Evolutionary conservation across 2,329 filamentous ascomycete genomes (phyloP).

Genomic region (Colletotrichum magnum): DNA sequence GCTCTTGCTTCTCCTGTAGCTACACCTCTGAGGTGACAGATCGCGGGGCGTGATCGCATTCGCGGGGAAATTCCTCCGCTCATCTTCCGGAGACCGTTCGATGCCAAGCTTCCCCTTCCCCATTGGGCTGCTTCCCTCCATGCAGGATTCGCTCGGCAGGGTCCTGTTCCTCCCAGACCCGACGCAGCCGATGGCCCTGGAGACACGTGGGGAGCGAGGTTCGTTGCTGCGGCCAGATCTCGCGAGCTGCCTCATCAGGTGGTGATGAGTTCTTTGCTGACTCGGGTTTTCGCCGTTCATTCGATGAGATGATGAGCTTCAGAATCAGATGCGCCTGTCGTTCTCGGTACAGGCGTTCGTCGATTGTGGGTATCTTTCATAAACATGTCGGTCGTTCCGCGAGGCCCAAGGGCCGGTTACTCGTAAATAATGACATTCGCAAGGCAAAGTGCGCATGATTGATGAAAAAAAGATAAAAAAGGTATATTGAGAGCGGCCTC

Average conservation of each 20-base stretch:
- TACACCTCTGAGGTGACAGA: background rate
- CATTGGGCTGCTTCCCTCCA: background rate
- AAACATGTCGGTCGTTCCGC: constrained; percentile 12
- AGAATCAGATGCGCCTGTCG: background rate
- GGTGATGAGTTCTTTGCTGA: background rate
- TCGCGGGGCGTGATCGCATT: background rate
- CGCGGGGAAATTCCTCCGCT: constrained; percentile 1
- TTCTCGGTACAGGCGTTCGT: background rate
- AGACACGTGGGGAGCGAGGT: background rate
- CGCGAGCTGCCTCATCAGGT: background rate
- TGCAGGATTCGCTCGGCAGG: constrained; percentile 1
- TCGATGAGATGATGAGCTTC: no score
- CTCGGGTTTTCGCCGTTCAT: background rate
- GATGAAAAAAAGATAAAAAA: background rate
- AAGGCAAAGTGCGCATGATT: background rate
- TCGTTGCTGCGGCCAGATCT: background rate
- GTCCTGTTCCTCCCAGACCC: constrained; percentile 5
- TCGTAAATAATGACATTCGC: constrained; percentile 13
- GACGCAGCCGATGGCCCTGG: background rate
- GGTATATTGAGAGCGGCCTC: constrained; percentile 15
- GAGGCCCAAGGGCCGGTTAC: constrained; percentile 2
- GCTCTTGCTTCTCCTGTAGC: background rate
- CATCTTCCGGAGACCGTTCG: background rate
- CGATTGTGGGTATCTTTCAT: constrained; percentile 21
- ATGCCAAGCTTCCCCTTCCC: background rate